Conservation (phyloP, 345 rosid species). For the Hibiscus trionum region DNA sequence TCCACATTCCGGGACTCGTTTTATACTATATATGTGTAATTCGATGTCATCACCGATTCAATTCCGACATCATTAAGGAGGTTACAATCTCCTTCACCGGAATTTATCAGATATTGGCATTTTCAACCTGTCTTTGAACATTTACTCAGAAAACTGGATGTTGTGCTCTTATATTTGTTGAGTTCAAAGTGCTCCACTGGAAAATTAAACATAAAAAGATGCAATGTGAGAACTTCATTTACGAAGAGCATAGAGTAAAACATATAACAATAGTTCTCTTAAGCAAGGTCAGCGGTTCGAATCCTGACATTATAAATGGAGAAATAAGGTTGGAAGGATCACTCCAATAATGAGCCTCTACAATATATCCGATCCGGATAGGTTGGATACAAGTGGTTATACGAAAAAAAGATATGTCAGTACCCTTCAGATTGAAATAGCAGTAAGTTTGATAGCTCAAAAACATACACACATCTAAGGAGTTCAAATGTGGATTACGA, state of each 20-base stretch:
- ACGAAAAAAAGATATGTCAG: not conserved
- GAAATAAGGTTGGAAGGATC: no score
- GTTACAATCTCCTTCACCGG: not conserved
- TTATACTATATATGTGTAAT: no score
- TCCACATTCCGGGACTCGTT: not conserved
- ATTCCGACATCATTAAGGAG: no score
- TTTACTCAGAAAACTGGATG: not conserved
- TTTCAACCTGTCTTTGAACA: not conserved
- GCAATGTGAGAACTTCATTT: not conserved
- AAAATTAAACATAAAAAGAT: not conserved
- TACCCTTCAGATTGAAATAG: not conserved
- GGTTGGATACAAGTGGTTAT: no score
- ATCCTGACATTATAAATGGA: no score
- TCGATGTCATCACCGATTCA: no score
- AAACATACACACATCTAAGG: not conserved
- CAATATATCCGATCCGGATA: no score
- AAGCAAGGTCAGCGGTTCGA: no score
- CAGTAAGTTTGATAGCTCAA: not conserved
- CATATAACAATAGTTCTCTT: not conserved
- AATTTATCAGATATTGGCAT: not conserved
- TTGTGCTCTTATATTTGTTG: not conserved
- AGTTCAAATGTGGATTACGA: not conserved
- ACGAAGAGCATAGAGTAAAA: not conserved
- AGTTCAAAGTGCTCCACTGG: not conserved
- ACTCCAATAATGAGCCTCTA: no score